A percentile compares a stretch with the other conserved stretches of the same genome.
Evolutionary conservation across 257 asterid species (phyloP).

Genomic region (Cynanchum wilfordii): DNA sequence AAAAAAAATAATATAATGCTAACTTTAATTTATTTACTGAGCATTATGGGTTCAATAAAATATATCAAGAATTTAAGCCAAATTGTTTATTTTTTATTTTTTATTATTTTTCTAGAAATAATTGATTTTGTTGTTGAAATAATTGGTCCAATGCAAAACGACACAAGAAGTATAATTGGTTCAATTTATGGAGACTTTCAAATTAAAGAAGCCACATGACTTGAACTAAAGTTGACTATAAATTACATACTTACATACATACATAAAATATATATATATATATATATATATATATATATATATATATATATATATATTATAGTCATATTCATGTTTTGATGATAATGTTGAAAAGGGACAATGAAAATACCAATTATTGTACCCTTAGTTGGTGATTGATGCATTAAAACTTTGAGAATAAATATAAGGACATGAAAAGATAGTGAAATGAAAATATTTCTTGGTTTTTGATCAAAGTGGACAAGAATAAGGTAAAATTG

Average conservation of each 20-base stretch:
- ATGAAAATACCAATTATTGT: background rate
- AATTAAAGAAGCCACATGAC: background rate
- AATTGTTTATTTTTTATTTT: too few relatives aligned
- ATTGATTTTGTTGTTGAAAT: background rate
- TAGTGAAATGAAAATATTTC: too few relatives aligned
- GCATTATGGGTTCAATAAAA: too few relatives aligned
- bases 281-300: too few relatives aligned
- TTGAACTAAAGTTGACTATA: background rate
- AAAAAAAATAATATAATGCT: too few relatives aligned
- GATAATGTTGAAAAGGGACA: background rate
- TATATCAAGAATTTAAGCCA: too few relatives aligned
- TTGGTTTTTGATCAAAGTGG: too few relatives aligned
- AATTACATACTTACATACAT: too few relatives aligned
- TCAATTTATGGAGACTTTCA: background rate
- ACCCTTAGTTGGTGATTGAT: background rate
- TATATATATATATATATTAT: background rate
- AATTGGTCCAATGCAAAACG: background rate
- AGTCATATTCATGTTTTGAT: background rate
- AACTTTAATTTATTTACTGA: too few relatives aligned
- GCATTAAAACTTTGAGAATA: background rate
- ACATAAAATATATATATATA: background rate
- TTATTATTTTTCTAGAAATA: background rate
- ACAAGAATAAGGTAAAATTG: too few relatives aligned
- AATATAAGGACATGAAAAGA: background rate
- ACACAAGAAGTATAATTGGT: background rate